Base-by-base conservation (phyloP, 225 moss, liverwort and hornwort genomes). In the Neckera pumila region DNA sequence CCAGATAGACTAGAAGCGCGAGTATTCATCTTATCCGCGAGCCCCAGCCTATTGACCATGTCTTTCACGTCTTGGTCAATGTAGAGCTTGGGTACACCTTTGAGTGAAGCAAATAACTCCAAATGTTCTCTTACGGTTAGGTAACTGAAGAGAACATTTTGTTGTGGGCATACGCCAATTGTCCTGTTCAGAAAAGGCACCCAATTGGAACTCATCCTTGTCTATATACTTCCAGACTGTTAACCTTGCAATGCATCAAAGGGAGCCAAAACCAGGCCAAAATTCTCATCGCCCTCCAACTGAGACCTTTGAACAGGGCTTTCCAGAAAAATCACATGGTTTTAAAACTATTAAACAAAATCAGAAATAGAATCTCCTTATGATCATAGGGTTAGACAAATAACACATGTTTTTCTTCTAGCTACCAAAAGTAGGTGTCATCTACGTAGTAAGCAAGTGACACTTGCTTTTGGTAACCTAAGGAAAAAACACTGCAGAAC, bases 101-200 rank as follows among this genome's bases (percentile, higher is more conserved):
- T 98, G 62, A 98, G 89, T 27, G 95, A 92, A 76, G 95, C 96
- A 89, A 93, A 98, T 36, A 98, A 92, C 85, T 95, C 93, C 87
- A 98, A 91, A 89, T 98, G 98, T 85, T 98, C 97, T 86, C 89
- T 93, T 74, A 98, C 98, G 16, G 96, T 98, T 79, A 98, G 89
- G 88, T 92, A 89, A 56, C 65, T 89, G 87, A 96, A 98, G 42
- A 98, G 95, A 84, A 98, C 97, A 84, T 98, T 98, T 80, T 97
- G 96, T 74, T 98, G 98, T 40, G 98, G 98, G 86, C 98, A 98
- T 40, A 98, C 94, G 33, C 98, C 98, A 72, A 98, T 96, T 76
- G 94, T 98, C 91, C 98, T 98, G 94, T 87, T 89, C 75, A 64
- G 73, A 22, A 56, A 73, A 89, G 90, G 40, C 31, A 58, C 22